Evolutionary conservation across 202 grass and related monocot genomes (phyloP), one percentile per base, ranked within the genome.

Genomic region (Setaria italica): DNA sequence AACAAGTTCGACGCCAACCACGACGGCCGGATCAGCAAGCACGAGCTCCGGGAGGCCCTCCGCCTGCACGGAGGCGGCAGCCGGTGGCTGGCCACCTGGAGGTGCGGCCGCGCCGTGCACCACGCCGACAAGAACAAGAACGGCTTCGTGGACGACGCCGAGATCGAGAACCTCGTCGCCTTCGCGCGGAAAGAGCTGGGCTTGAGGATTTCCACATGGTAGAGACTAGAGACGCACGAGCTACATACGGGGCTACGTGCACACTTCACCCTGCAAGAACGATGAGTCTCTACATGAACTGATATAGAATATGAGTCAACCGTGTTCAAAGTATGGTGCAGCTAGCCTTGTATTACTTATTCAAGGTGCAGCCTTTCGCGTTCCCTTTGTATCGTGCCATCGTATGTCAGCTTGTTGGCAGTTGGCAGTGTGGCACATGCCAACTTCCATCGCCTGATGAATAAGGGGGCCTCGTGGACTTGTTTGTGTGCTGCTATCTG

Each of bases 101-200:
- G 45, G 74, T 78, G 85, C 48, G 39, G 70, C 8, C 80, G 80
- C 19, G 86, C 77, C 59, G 41, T 89, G 13, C 72, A 56, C 39
- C 63, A 53, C 50, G 91, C 88, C 53, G 90, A 94, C 70, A 86
- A 32, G 60, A 72, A 94, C 51, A 39, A 46, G 25, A 88, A 81
- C 39, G 94, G 89, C 13, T 87, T 87, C 88, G 43, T 97, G n/a
- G 91, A 92, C 42, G 86, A 94, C 9, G 45, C 71, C 16, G 91
- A 94, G 85, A 47, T 94, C 11, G 91, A 94, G 85, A 76, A 86
- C 68, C 91, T 97, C 60, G 63, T 97, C 65, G 62, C 62, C 37
- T 94, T 92, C 37, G 91, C 94, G 20, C 85, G 90, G 55, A 88
- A 83, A 57, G 54, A 74, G 21, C 67, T 94, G 7, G 94, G 90